These are phyloP conservation scores for Mitragyna speciosa DNA, from an alignment of 257 asterid species.

Conservation along the genomic window DNA sequence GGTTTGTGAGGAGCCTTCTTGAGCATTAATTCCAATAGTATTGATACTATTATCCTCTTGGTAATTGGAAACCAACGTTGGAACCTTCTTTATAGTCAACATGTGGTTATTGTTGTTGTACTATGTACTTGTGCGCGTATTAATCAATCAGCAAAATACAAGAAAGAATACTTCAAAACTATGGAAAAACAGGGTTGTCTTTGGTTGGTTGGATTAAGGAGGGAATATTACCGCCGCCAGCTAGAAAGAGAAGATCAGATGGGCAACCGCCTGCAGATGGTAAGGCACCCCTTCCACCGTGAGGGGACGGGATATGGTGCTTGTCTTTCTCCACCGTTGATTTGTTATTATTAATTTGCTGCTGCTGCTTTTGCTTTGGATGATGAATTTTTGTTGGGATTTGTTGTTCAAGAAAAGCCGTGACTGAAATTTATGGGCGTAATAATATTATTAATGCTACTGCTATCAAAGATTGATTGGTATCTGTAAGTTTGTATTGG, in stretches of 20 bases:
- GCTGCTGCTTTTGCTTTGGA: conserved; percentile 14
- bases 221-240: conserved; percentile 50
- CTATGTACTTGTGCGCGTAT: neutral
- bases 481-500: too few species aligned
- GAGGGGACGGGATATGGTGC: conserved; percentile 62
- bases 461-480: too few species aligned
- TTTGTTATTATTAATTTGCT: neutral
- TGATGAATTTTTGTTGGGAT: conserved; percentile 25
- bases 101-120: conserved; percentile 9
- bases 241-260: conserved; percentile 69
- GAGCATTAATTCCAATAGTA: neutral
- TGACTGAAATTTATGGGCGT: conserved; percentile 18
- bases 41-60: conserved; percentile 42
- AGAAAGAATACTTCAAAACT: neutral
- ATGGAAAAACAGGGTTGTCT: neutral
- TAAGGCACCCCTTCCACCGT: conserved; percentile 81
- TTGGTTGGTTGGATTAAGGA: neutral
- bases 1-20: conserved; percentile 31
- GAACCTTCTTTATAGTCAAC: conserved; percentile 73
- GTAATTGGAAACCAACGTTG: conserved; percentile 65
- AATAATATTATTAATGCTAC: neutral
- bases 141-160: neutral
- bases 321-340: conserved; percentile 46
- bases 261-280: conserved; percentile 88
- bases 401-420: conserved; percentile 45